Evolutionary conservation across 148 eudicot genomes (phyloP).

Genomic region (Heliamphora exappendiculata): DNA sequence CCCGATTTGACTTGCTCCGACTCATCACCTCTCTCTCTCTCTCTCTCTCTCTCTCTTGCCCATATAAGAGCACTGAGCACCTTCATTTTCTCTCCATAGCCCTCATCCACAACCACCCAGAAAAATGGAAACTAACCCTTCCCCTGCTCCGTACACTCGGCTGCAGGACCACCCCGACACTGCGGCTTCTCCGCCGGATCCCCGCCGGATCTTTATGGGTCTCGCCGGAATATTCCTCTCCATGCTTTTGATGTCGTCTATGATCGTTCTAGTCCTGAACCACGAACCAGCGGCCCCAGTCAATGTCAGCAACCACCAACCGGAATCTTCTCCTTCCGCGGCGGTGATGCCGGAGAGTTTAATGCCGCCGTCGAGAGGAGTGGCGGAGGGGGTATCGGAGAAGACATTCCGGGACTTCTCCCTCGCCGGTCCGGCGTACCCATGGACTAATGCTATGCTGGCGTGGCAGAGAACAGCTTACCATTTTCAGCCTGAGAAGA

Average conservation of each 20-base stretch:
- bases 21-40: too few species aligned
- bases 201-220: neutral
- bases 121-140: neutral
- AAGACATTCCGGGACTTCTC: conserved; percentile 26
- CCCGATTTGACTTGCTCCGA: too few species aligned
- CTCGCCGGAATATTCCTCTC: neutral
- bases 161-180: neutral
- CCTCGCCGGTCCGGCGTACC: conserved; percentile 21
- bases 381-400: conserved; percentile 54
- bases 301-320: neutral
- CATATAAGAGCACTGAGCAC: too few species aligned
- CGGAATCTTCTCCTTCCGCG: neutral
- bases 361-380: conserved; percentile 42
- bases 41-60: too few species aligned
- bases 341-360: neutral
- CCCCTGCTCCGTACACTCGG: neutral
- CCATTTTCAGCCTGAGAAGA: conserved; percentile 80
- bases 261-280: conserved; percentile 21
- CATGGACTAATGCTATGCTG: conserved; percentile 73
- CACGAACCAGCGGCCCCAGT: neutral
- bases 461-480: conserved; percentile 74
- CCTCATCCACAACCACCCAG: neutral
- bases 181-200: neutral
- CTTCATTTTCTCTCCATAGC: neutral
- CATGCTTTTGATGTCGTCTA: neutral